Conservation (phyloP, 192 early-diverging fungal species). For the Pecoramyces ruminantium region DNA sequence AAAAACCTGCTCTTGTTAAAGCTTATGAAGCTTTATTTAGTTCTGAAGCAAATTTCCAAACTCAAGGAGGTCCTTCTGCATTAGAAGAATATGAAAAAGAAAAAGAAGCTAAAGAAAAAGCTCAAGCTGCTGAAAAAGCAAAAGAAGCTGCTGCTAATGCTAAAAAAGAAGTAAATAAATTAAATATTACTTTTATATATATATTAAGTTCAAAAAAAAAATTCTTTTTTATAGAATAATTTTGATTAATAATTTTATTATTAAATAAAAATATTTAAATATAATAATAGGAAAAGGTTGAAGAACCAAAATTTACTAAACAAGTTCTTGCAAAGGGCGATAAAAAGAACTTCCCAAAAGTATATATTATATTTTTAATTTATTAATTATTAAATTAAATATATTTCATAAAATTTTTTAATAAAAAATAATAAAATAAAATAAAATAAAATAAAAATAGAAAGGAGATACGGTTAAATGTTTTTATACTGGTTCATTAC, state of each 20-base stretch:
- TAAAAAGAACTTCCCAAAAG: conserved; percentile 20
- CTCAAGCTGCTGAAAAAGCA: conserved; percentile 4
- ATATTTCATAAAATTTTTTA: too few species aligned
- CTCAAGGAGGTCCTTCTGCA: conserved; percentile 20
- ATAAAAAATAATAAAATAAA: too few species aligned
- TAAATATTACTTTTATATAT: too few species aligned
- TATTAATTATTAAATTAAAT: too few species aligned
- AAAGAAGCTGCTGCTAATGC: conserved; percentile 1
- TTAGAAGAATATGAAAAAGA: conserved; percentile 9
- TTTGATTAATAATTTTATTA: too few species aligned
- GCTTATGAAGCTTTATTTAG: conserved; percentile 47
- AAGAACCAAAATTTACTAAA: conserved; percentile 47
- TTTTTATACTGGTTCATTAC: conserved; percentile 50
- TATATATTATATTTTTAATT: neutral
- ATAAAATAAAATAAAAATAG: neutral
- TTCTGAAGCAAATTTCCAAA: conserved; percentile 17
- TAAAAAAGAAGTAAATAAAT: conserved; percentile 15
- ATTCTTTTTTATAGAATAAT: too few species aligned
- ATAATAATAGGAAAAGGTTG: conserved; percentile 11
- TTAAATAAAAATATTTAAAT: too few species aligned
- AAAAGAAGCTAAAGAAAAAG: conserved; percentile 11
- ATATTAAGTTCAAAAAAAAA: too few species aligned
- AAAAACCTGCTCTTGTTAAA: conserved; percentile 35
- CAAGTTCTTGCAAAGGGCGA: conserved; percentile 45
- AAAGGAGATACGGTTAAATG: conserved; percentile 52